These are phyloP conservation scores for Crithidia sp. DNA, from an alignment of 208 protist species.

Conservation along the genomic window DNA sequence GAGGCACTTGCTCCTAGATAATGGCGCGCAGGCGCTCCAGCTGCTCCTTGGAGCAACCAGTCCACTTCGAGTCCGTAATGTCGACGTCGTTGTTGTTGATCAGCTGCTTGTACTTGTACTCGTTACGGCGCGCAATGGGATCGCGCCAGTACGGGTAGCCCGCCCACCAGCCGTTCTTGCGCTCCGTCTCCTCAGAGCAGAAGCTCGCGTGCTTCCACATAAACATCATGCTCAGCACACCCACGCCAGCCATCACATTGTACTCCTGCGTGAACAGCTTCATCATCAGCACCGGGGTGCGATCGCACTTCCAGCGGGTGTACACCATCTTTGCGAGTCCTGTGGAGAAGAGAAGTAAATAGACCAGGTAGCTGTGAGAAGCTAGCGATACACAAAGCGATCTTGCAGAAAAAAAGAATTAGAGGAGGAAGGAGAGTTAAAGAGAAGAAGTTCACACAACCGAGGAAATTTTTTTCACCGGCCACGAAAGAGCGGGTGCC, in stretches of 20 bases:
- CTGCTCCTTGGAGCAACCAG: slow-evolving; percentile 82
- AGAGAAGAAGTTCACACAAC: neutral
- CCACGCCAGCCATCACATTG: slow-evolving; percentile 68
- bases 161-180: slow-evolving; percentile 84
- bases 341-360: slow-evolving; percentile 14
- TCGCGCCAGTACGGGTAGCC: slow-evolving; percentile 94
- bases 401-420: slow-evolving; percentile 1
- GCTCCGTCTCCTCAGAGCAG: slow-evolving; percentile 92
- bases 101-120: slow-evolving; percentile 84
- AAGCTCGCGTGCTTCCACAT: slow-evolving; percentile 85
- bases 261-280: slow-evolving; percentile 92
- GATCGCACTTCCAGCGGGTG: slow-evolving; percentile 93
- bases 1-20: slow-evolving; percentile 37
- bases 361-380: slow-evolving; percentile 3
- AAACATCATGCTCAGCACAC: slow-evolving; percentile 76
- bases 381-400: neutral
- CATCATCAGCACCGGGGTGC: slow-evolving; percentile 77
- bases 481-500: too few relatives aligned
- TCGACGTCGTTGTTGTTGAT: slow-evolving; percentile 91
- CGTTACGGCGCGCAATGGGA: slow-evolving; percentile 89
- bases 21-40: slow-evolving; percentile 69
- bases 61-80: slow-evolving; percentile 91
- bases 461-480: neutral
- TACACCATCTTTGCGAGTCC: slow-evolving; percentile 77
- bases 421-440: neutral